Evolutionary conservation across 495 filamentous ascomycete genomes (phyloP).

Genomic region (Neurospora sublineolata): DNA sequence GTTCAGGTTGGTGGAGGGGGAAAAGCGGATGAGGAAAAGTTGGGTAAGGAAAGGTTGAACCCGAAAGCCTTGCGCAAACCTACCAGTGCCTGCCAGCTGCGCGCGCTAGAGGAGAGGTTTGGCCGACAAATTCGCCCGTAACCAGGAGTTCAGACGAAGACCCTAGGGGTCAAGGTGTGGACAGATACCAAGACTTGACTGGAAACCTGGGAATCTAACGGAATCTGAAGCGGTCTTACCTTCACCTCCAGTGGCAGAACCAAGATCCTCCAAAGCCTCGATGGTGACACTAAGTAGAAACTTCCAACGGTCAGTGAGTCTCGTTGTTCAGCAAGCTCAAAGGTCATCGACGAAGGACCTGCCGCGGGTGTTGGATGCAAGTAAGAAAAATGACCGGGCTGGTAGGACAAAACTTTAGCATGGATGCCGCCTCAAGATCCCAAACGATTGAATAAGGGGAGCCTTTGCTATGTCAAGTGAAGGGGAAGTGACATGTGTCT

Average conservation of each 20-base stretch:
- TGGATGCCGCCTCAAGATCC: background rate
- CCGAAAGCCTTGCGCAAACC: background rate
- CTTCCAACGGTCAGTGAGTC: background rate
- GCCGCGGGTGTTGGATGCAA: background rate
- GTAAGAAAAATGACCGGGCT: background rate
- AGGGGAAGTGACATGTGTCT: background rate
- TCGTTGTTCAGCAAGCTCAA: background rate
- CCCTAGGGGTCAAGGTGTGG: background rate
- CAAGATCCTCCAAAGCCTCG: background rate
- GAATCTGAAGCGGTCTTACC: background rate
- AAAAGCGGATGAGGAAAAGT: background rate
- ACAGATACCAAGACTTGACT: background rate
- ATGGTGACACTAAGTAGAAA: background rate
- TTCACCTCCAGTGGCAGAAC: background rate
- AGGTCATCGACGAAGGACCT: background rate
- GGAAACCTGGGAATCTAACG: background rate
- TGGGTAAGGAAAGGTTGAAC: background rate
- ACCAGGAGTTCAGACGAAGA: background rate
- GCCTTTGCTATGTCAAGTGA: background rate
- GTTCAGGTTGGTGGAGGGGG: background rate
- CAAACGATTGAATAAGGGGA: background rate
- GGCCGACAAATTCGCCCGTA: background rate
- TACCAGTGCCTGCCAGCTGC: background rate
- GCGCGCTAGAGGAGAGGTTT: background rate
- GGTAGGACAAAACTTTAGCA: background rate